phyloP scores from a whole-genome alignment of 257 asterid genomes.

The Rubia yunnanensis region DNA sequence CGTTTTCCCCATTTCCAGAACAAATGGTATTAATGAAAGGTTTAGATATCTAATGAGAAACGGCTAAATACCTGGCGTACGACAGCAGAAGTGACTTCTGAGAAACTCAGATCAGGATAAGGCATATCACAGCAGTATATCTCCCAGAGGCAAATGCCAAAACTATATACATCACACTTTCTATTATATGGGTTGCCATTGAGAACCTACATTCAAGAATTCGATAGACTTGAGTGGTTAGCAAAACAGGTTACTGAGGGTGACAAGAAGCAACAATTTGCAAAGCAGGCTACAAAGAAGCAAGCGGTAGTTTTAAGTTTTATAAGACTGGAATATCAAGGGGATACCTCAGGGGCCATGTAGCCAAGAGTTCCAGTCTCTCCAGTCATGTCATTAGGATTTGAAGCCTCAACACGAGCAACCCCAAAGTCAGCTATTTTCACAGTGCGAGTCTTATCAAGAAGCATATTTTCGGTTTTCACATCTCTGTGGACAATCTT shows the following conservation, averaged over 20 bases:
- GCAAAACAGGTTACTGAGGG: not conserved
- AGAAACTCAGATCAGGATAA: conserved; percentile 79
- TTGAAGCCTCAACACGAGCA: conserved; percentile 85
- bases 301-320: not conserved
- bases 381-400: conserved; percentile 93
- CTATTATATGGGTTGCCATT: conserved; percentile 77
- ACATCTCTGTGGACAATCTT: conserved; percentile 86
- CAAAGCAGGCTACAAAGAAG: not conserved
- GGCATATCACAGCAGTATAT: conserved; percentile 94
- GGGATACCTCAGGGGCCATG: conserved; percentile 91
- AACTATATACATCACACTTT: conserved; percentile 86
- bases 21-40: not conserved
- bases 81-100: conserved; percentile 81
- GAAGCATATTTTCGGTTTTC: conserved; percentile 85
- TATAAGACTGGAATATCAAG: not conserved
- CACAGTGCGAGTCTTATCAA: conserved; percentile 53
- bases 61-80: conserved; percentile 54
- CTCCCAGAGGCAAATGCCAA: conserved; percentile 94
- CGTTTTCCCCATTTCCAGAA: not conserved
- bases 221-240: not conserved
- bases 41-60: not conserved
- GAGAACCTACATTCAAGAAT: conserved; percentile 42
- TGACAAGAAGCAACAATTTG: not conserved
- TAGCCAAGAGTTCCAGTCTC: conserved; percentile 94
- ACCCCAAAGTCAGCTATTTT: conserved; percentile 93